phyloP scores from a whole-genome alignment of 2,329 filamentous ascomycete genomes.

The Aspergillus fijiensis region DNA sequence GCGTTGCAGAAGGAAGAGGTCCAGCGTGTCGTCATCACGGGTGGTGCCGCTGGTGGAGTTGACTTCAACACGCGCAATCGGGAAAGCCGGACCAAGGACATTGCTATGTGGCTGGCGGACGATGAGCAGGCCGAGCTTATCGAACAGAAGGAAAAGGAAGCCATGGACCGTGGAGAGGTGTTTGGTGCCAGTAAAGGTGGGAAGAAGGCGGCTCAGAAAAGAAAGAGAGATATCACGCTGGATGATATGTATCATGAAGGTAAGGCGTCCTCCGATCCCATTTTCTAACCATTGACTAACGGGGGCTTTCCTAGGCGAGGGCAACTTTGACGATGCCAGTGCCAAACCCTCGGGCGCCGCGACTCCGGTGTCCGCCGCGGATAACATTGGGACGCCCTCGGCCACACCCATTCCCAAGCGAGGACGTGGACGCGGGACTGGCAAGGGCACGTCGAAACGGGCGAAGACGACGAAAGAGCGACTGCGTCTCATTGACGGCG shows the following conservation, averaged over 20 bases:
- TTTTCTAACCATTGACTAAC: constrained; percentile 9
- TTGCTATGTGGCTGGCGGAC: constrained; percentile 97
- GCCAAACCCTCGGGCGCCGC: constrained; percentile 82
- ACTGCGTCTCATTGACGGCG: constrained; percentile 46
- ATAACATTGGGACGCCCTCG: constrained; percentile 45
- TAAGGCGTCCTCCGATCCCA: constrained; percentile 51
- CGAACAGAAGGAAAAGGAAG: constrained; percentile 85
- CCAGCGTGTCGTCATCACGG: constrained; percentile 92
- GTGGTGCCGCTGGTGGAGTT: constrained; percentile 76
- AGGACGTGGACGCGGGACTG: constrained; percentile 54
- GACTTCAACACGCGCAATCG: constrained; percentile 92
- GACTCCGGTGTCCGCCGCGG: constrained; percentile 67
- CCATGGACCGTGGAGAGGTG: constrained; percentile 67
- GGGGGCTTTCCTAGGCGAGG: constrained; percentile 68
- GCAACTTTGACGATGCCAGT: constrained; percentile 84
- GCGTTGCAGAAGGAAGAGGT: constrained; percentile 98
- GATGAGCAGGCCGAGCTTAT: constrained; percentile 95
- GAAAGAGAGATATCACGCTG: constrained; percentile 62
- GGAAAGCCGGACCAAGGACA: constrained; percentile 95
- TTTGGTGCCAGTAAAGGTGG: constrained; percentile 61
- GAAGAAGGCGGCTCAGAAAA: constrained; percentile 61
- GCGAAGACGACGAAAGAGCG: constrained; percentile 58
- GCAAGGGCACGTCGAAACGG: constrained; percentile 61
- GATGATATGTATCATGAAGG: constrained; percentile 99
- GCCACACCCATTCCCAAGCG: constrained; percentile 52